Base-by-base conservation (phyloP, 2,329 filamentous ascomycete species). In the Drechmeria coniospora region DNA sequence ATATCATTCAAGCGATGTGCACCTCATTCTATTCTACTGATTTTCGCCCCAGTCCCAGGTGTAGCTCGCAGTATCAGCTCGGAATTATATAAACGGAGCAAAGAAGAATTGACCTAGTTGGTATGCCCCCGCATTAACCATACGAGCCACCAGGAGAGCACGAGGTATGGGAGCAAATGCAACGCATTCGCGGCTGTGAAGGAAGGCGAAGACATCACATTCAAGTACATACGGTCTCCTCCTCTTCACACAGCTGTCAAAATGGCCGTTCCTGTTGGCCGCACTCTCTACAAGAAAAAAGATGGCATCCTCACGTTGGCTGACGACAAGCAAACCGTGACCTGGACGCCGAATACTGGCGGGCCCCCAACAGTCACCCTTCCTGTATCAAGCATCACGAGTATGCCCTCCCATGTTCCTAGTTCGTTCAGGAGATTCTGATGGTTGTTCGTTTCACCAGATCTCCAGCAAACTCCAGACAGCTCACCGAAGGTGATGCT, bases 391-490 rank as follows among this genome's bases (percentile, higher is more conserved):
- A 77, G 77, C 42, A 87, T 95, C 45, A 83, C 78, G 27, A 94
- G 82, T 90, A n/a, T n/a, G n/a, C n/a, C n/a, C n/a, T n/a, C n/a
- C n/a, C n/a, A n/a, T n/a, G n/a, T n/a, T n/a, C n/a, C n/a, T n/a
- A n/a, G n/a, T n/a, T n/a, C n/a, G n/a, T n/a, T 27, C 24, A 21
- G 10, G 4, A 21, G 20, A 11, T 16, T 15, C 24, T 32, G 21
- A 33, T 8, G n/a, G n/a, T 15, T 25, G 13, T 23, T 21, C 17
- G 12, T 12, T 12, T 18, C 15, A 9, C 14, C 41, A 90, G 82
- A 95, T 56, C 70, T 98, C 26, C 87, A 98, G 53, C 87, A 95
- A 51, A 95, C 90, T 1, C 86, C 90, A 9, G 82, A 83, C 34
- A 75, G 65, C n/a, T 75, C 73, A 20, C 63, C 83, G 12, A 94